Evolutionary conservation across 108 stramenopile species (phyloP), one percentile per base, ranked within the genome.

Genomic region (Pseudonitzschia multiseries): DNA sequence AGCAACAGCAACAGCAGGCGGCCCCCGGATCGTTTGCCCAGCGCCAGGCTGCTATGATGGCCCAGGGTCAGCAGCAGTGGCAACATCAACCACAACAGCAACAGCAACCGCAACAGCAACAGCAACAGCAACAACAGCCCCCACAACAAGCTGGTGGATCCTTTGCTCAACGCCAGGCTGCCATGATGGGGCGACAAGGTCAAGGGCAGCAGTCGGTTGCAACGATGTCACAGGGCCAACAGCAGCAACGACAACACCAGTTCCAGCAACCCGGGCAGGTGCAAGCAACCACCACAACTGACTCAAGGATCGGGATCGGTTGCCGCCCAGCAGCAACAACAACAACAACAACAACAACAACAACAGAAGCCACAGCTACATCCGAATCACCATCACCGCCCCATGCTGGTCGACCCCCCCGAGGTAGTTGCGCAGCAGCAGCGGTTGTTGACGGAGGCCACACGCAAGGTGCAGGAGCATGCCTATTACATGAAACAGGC

Each of bases 401-500:
- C 71, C 29, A 71, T 64, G 60, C 36, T 66, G 9, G 36, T 62
- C 13, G 81, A 81, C 57, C 60, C 75, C 21, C 81, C 81, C 53
- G 81, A 71, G 28, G 76, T 77, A n/a, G 44, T 71, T 2, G 85
- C 85, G 9, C 74, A 80, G 46, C 86, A 86, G 69, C 76, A 83
- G 27, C 79, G 82, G 2, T 57, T 86, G 46, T 52, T 86, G 27
- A 83, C 77, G 24, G 86, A 79, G 31, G 83, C 91, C 42, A 82
- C 82, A 0, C 85, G 87, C 40, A 86, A 85, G 50, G 79, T 94
- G 0, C 82, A 87, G 43, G 91, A 94, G 57, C 81, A 87, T 42
- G 81, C 89, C 9, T 86, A 89, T 61, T 82, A 81, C 68, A 94
- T 94, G 93, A 80, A 87, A 46, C 88, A 86, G 53, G 87, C 91